phyloP scores from a whole-genome alignment of 345 rosid species.

The Syzygium grande region DNA sequence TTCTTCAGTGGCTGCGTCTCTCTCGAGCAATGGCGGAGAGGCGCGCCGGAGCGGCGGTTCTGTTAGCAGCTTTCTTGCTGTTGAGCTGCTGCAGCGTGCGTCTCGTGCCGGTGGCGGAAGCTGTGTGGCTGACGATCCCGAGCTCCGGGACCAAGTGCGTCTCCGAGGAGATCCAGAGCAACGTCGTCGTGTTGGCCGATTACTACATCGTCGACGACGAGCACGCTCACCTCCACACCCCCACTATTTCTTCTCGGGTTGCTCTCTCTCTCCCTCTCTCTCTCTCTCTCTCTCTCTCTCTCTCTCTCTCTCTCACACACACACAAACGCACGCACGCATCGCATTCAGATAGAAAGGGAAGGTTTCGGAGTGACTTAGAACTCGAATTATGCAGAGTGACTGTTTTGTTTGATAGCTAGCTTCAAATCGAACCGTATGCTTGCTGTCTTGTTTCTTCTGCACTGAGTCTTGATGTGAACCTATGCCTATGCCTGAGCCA shows the following conservation, averaged over 20 bases:
- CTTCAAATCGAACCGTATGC: neutral
- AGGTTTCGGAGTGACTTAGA: neutral
- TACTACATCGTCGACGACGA: conserved; percentile 65
- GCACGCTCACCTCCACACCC: conserved; percentile 26
- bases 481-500: neutral
- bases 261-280: neutral
- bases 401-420: neutral
- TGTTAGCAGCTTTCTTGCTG: neutral
- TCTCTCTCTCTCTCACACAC: too few relatives aligned
- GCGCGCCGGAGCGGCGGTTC: neutral
- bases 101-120: conserved; percentile 23
- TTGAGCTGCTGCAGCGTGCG: neutral
- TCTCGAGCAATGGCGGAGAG: neutral
- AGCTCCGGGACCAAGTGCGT: conserved; percentile 81
- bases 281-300: neutral
- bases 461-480: neutral
- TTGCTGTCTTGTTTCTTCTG: neutral
- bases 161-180: conserved; percentile 83
- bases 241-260: conserved; percentile 51
- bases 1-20: neutral
- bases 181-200: conserved; percentile 78
- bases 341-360: neutral
- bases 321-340: neutral
- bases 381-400: neutral
- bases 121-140: conserved; percentile 75